Base-by-base conservation (phyloP, 495 filamentous ascomycete species). In the Aspergillus sparsus region DNA sequence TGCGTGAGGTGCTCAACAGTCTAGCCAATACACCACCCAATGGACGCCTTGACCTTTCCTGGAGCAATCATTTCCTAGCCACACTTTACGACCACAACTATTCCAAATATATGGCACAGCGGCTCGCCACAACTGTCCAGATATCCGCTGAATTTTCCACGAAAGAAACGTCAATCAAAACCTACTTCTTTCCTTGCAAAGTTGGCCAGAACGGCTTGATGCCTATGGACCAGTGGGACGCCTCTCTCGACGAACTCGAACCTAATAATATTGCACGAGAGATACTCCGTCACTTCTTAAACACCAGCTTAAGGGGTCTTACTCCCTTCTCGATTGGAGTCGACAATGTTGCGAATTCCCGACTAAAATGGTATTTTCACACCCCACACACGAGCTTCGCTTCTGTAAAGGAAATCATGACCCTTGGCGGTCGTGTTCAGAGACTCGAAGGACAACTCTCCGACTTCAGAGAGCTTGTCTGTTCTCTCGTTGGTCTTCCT, bases 21-120 rank as follows among this genome's bases (percentile, higher is more conserved):
- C 21, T 32, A 2, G 16, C 47, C 3, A 15, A 7, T 11, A 16
- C 15, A 12, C 6, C 33, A 3, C 47, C 47, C 1, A 10, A 9
- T 13, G 21, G 3, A 27, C 21, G 3, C 21, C 9, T 15, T 13
- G 27, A 50, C 1, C 21, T 50, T 3, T 5, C 47, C 9, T 50
- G 10, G 47, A 13, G 10, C 47, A 51, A 51, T 18, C 49, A 51
- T 31, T 51, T 51, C 21, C 21, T 51, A 21, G 21, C 21, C 21
- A 13, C 21, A 12, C 15, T 13, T 11, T 51, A 13, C 21, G 49
- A 51, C 21, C 49, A 51, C 32, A 31, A 51, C 31, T 13, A 34
- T 7, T 11, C 18, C 8, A 33, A 34, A 10, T 51, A 51, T n/a
- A 34, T 51, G 21, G 10, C 32, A 13, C 3, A 51, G 15, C 15